A percentile compares a stretch with the other conserved stretches of the same genome.
phyloP scores from a whole-genome alignment of 805 yeast species.

The Tetrapisispora taiwanensis region DNA sequence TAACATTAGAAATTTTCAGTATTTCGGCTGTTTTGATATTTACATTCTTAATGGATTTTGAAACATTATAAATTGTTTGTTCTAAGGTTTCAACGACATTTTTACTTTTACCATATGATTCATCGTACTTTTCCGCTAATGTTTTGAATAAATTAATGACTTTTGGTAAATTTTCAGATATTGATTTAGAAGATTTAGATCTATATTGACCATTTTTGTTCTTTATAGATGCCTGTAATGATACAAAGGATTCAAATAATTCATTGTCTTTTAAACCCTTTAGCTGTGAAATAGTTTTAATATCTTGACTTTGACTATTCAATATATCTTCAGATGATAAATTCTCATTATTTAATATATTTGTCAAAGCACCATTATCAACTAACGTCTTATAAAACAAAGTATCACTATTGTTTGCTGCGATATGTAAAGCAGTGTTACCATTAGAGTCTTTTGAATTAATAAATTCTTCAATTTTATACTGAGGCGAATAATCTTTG shows the following conservation, averaged over 20 bases:
- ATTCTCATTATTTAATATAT: constrained; percentile 36
- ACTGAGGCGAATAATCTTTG: constrained; percentile 51
- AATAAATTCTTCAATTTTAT: constrained; percentile 43
- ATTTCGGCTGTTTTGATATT: constrained; percentile 26
- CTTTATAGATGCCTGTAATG: neutral
- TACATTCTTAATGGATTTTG: constrained; percentile 15
- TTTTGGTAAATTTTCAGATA: constrained; percentile 23
- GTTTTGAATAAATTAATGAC: constrained; percentile 26
- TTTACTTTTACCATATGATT: constrained; percentile 37
- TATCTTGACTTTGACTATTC: constrained; percentile 29
- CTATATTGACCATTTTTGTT: neutral
- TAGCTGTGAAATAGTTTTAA: constrained; percentile 1
- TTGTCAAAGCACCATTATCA: constrained; percentile 30
- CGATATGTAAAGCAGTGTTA: constrained; percentile 82
- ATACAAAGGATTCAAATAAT: neutral
- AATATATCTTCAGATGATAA: constrained; percentile 23
- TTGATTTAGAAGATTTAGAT: constrained; percentile 26
- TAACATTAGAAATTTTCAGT: constrained; percentile 56
- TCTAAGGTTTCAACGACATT: constrained; percentile 30
- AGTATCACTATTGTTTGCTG: constrained; percentile 65
- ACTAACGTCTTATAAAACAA: constrained; percentile 21
- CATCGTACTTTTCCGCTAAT: constrained; percentile 45
- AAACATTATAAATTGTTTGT: constrained; percentile 17
- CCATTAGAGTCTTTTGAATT: constrained; percentile 72
- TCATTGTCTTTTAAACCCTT: constrained; percentile 2